Evolutionary conservation across 345 rosid species (phyloP).

Genomic region (Lumnitzera littorea): DNA sequence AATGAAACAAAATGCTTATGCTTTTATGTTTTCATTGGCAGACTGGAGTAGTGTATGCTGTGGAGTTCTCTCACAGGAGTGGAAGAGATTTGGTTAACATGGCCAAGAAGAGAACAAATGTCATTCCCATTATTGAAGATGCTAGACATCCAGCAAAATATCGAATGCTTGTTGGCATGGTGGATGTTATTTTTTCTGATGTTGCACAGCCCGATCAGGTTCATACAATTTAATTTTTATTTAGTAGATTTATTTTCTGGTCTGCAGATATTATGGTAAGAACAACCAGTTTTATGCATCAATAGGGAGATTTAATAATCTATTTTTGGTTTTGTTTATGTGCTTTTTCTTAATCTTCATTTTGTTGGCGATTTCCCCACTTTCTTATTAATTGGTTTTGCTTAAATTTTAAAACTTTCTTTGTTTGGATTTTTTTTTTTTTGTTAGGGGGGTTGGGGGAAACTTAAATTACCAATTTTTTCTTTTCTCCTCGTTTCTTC

Average conservation of each 20-base stretch:
- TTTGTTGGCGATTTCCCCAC: background rate
- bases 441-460: too few relatives aligned
- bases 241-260: background rate
- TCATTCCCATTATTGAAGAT: constrained; percentile 95
- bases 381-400: background rate
- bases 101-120: constrained; percentile 95
- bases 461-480: too few relatives aligned
- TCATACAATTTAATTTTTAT: constrained; percentile 10
- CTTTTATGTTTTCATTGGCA: constrained; percentile 7
- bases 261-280: background rate
- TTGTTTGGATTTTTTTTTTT: too few relatives aligned
- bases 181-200: constrained; percentile 97
- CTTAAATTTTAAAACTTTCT: background rate
- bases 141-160: constrained; percentile 97
- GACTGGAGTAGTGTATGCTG: constrained; percentile 92
- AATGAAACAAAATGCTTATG: background rate
- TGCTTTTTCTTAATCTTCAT: background rate
- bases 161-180: constrained; percentile 99
- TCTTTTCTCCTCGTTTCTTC: too few relatives aligned
- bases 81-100: constrained; percentile 97
- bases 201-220: constrained; percentile 99
- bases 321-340: background rate
- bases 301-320: too few relatives aligned
- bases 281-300: background rate
- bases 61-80: constrained; percentile 95